A percentile compares a stretch with the other conserved stretches of the same genome.
Evolutionary conservation across 345 rosid species (phyloP).

Genomic region (thale cress (Arabidopsis thaliana)): DNA sequence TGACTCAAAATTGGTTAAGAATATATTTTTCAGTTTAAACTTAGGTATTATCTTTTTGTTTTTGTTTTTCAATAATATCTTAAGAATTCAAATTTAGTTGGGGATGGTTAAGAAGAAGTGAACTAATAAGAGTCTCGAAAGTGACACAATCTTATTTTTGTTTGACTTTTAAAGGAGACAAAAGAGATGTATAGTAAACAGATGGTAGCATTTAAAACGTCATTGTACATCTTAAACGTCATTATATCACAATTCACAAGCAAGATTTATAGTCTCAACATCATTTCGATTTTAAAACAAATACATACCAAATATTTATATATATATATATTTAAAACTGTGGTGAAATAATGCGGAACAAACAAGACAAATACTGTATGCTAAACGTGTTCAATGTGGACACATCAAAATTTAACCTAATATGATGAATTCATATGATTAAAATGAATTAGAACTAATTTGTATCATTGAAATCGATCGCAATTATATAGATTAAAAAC

Average conservation of each 20-base stretch:
- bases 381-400: neutral
- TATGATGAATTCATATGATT: neutral
- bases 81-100: constrained; percentile 42
- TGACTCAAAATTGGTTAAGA: neutral
- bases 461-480: neutral
- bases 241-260: constrained; percentile 23
- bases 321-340: neutral
- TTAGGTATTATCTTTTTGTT: neutral
- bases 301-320: neutral
- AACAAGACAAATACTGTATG: neutral
- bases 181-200: constrained; percentile 23
- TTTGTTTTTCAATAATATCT: neutral
- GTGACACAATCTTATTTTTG: constrained; percentile 32
- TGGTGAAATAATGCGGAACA: neutral
- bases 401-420: neutral
- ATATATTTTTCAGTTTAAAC: neutral
- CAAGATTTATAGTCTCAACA: neutral
- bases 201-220: constrained; percentile 31
- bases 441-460: neutral
- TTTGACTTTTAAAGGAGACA: constrained; percentile 41
- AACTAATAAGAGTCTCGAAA: constrained; percentile 39
- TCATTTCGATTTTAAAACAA: neutral
- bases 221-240: constrained; percentile 22
- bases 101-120: constrained; percentile 45
- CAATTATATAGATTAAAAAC: neutral